Conservation (phyloP, 768 basidiomycete species). For the Tephrocybe sp. region DNA sequence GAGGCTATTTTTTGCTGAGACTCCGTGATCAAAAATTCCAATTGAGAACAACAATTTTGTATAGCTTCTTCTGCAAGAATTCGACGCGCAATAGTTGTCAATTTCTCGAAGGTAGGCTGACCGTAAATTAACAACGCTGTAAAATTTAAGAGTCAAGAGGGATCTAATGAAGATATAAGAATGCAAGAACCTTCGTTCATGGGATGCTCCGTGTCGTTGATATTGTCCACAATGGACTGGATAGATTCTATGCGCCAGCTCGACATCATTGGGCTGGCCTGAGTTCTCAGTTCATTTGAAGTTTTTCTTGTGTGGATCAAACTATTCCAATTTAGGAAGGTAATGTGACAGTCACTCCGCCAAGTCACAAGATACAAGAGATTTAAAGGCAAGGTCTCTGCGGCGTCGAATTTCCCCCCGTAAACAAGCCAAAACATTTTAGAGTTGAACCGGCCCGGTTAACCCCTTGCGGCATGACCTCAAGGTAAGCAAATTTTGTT, state of each 20-base stretch:
- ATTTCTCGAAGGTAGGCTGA: slow-evolving; percentile 4
- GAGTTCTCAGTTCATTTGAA: slow-evolving; percentile 14
- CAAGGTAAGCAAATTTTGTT: slow-evolving; percentile 46
- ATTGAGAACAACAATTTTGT: slow-evolving; percentile 5
- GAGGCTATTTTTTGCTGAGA: slow-evolving; percentile 47
- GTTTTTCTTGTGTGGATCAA: slow-evolving; percentile 16
- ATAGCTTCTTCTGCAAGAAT: slow-evolving; percentile 7
- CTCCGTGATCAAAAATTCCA: slow-evolving; percentile 41
- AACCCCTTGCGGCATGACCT: slow-evolving; percentile 68
- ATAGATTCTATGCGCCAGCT: slow-evolving; percentile 15
- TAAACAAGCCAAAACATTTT: slow-evolving; percentile 44
- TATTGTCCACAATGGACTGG: slow-evolving; percentile 12
- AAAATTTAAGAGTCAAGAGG: not conserved
- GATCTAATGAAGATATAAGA: not conserved
- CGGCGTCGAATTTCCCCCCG: slow-evolving; percentile 56
- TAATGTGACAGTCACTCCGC: slow-evolving; percentile 37
- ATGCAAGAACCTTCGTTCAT: slow-evolving; percentile 11
- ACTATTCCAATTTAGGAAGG: slow-evolving; percentile 21
- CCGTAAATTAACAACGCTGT: slow-evolving; percentile 11
- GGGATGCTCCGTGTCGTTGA: slow-evolving; percentile 12
- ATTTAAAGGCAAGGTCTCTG: slow-evolving; percentile 56
- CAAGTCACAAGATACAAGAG: slow-evolving; percentile 46
- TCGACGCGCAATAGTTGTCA: slow-evolving; percentile 8
- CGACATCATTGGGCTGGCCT: not conserved
- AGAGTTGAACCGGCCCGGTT: slow-evolving; percentile 48